Base-by-base conservation (phyloP, 768 basidiomycete genomes). In the Kwoniella botswanensis region DNA sequence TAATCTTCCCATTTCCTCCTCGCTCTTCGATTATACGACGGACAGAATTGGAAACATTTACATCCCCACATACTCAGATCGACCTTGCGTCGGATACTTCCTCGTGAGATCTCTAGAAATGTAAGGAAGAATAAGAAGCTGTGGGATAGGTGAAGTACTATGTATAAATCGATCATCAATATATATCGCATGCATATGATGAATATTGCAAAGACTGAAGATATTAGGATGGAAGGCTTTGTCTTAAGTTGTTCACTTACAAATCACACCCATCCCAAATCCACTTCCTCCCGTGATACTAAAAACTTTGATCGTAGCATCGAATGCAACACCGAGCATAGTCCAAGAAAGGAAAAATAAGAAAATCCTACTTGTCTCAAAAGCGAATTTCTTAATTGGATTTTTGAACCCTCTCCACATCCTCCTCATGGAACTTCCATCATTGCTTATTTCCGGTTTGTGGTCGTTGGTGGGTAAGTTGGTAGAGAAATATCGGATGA, bases 371-470 rank as follows among this genome's bases (percentile, higher is more conserved):
- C 64, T 63, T 5, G 57, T 43, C 24, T 65, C 2, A 63, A 63
- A 74, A 6, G 53, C 42, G 58, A 74, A 67, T 55, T 65, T 54
- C 56, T 74, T 74, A 12, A 70, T 21, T 4, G 35, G 35, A 43
- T 61, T 61, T 22, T 61, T 61, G 22, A 61, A 43, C 12, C 35
- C 42, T 61, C 41, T 61, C 42, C 59, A 44, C 13, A 17, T 61
- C 42, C n/a, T 59, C 26, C 52, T 58, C 22, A 53, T 41, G 2
- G 50, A 24, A 21, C 58, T 26, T 46, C 43, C 12, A 18, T 44
- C 56, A 3, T 10, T 58, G n/a, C 24, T 70, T 4, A 2, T 12
- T 15, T 55, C 21, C 53, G 4, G 4, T 55, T 43, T 17, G n/a
- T 58, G 2, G 11, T 52, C 22, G 13, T 58, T 43, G 53, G 12